phyloP scores from a whole-genome alignment of 2,329 filamentous ascomycete species.

The Arthrobotrys entomopaga region DNA sequence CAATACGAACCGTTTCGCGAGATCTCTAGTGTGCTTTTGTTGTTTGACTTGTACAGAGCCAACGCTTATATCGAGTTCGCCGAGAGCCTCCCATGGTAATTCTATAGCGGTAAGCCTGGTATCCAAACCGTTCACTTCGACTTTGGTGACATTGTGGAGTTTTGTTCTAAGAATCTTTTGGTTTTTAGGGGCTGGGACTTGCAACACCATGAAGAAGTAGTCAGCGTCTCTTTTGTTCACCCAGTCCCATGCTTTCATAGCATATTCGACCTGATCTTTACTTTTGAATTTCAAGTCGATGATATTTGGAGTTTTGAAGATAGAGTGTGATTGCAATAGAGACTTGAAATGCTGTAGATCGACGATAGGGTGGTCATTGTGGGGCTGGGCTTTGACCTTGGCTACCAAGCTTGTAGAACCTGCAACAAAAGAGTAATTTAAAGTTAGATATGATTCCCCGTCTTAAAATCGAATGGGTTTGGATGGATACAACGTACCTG shows the following conservation, averaged over 20 bases:
- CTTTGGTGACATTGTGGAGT: slow-evolving; percentile 10
- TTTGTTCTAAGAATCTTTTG: slow-evolving; percentile 7
- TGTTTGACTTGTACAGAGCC: background rate
- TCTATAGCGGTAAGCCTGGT: slow-evolving; percentile 3
- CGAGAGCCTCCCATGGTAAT: slow-evolving; percentile 16
- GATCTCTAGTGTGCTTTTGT: background rate
- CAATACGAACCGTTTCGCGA: slow-evolving; percentile 9
- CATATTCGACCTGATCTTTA: background rate
- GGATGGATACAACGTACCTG: background rate
- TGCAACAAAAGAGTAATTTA: background rate
- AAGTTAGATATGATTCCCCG: background rate
- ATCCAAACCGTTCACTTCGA: slow-evolving; percentile 7
- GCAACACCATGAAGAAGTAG: slow-evolving; percentile 24
- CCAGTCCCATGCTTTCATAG: slow-evolving; percentile 13
- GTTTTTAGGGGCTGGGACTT: slow-evolving; percentile 9
- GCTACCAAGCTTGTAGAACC: background rate
- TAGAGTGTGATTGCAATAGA: background rate
- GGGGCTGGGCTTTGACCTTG: background rate
- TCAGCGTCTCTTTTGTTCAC: slow-evolving; percentile 1
- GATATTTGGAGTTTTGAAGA: slow-evolving; percentile 6
- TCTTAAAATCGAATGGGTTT: background rate
- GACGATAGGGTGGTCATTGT: slow-evolving; percentile 17
- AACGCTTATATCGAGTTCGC: slow-evolving; percentile 17
- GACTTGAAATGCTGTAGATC: slow-evolving; percentile 11
- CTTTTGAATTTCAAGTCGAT: slow-evolving; percentile 21